Evolutionary conservation across 2,329 filamentous ascomycete species (phyloP).

Genomic region (Cryphonectria carpinicola): DNA sequence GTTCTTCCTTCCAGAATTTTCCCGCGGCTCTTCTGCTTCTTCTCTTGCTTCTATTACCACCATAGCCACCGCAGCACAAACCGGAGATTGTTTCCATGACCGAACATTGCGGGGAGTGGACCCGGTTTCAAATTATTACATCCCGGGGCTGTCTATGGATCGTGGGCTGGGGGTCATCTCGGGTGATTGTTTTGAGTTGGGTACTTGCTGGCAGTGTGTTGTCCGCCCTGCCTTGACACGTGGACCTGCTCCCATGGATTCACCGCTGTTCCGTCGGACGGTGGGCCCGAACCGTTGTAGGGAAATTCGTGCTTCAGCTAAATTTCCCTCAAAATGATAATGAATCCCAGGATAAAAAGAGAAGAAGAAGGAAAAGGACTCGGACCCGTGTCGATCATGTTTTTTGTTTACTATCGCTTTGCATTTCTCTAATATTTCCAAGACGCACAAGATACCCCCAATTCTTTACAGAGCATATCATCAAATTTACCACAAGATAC

Average conservation of each 20-base stretch:
- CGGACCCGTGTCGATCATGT: too few species aligned
- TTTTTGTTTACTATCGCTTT: not conserved
- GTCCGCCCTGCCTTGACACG: constrained; percentile 7
- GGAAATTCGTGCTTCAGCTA: not conserved
- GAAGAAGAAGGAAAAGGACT: not conserved
- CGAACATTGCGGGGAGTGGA: not conserved
- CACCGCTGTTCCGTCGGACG: constrained; percentile 2
- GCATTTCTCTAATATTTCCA: not conserved
- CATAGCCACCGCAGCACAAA: not conserved
- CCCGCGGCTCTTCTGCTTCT: not conserved
- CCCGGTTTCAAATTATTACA: not conserved
- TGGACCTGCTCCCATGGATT: constrained; percentile 8
- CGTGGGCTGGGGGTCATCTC: not conserved
- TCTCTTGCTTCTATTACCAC: not conserved
- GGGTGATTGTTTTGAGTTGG: not conserved
- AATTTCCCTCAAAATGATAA: constrained; percentile 9
- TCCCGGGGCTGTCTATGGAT: not conserved
- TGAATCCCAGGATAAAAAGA: not conserved
- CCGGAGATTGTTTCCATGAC: not conserved
- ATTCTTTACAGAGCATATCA: not conserved
- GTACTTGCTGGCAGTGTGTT: not conserved
- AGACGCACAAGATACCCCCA: not conserved
- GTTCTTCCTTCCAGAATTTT: not conserved
- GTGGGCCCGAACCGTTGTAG: not conserved
- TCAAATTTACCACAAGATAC: not conserved